Conservation (phyloP, 2,329 filamentous ascomycete genomes). For the Ascochyta clinopodiicola region DNA sequence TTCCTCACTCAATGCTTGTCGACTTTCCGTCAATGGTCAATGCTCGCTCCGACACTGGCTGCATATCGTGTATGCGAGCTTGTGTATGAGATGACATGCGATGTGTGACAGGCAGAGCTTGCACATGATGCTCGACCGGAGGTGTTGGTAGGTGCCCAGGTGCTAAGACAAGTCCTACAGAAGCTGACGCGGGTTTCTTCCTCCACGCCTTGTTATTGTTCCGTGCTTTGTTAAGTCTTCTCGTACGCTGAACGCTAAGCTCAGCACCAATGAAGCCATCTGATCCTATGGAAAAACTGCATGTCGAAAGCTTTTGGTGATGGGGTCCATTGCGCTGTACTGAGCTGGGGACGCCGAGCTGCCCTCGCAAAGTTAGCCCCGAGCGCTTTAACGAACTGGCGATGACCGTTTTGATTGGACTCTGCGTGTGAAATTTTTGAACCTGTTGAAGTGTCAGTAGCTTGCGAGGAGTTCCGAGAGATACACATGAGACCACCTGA, state of each 20-base stretch:
- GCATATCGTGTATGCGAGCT: too few species aligned
- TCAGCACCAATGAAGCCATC: conserved; percentile 26
- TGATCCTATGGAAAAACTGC: background rate
- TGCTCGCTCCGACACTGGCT: background rate
- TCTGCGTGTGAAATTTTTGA: background rate
- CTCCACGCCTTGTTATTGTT: background rate
- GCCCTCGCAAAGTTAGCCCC: background rate
- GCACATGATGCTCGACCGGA: background rate
- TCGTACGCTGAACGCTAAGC: background rate
- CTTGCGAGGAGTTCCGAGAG: background rate
- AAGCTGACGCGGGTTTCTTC: background rate
- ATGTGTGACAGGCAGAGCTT: background rate
- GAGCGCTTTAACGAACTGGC: background rate
- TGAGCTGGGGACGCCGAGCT: background rate
- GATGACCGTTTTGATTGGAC: background rate
- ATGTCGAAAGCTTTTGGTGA: background rate
- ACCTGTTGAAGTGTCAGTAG: background rate
- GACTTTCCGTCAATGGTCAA: background rate
- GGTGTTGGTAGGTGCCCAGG: conserved; percentile 14
- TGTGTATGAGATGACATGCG: background rate
- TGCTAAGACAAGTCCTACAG: conserved; percentile 11
- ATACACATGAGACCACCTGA: conserved; percentile 5
- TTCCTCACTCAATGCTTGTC: background rate
- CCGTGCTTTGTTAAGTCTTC: background rate
- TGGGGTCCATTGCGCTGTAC: background rate